Conservation (phyloP, 148 eudicot genomes). For the Rhododendron williamsianum region DNA sequence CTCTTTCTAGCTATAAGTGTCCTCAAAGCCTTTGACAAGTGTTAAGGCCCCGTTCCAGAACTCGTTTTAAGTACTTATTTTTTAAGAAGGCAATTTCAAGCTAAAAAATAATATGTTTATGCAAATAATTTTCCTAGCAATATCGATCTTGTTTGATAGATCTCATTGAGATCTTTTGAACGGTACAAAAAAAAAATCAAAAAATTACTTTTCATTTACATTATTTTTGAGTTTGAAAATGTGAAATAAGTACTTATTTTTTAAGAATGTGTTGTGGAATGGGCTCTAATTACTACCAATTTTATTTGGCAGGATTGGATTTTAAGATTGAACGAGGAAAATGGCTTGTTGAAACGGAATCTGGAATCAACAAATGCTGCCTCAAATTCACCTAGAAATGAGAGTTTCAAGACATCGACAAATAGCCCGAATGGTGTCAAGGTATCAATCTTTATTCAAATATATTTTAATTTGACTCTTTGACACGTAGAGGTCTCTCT, state of each 20-base stretch:
- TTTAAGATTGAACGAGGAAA: conserved; percentile 61
- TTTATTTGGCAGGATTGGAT: conserved; percentile 57
- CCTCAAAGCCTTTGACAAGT: background rate
- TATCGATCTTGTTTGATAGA: too few species aligned
- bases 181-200: too few species aligned
- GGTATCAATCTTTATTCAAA: conserved; percentile 31
- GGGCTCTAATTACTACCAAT: background rate
- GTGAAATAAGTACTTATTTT: too few species aligned
- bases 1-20: background rate
- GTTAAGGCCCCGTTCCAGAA: background rate
- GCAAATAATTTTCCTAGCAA: too few species aligned
- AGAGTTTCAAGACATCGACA: conserved; percentile 35
- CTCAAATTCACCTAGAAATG: conserved; percentile 46
- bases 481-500: background rate
- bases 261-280: too few species aligned
- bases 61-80: too few species aligned
- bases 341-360: conserved; percentile 62
- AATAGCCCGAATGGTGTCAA: conserved; percentile 36
- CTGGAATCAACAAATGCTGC: conserved; percentile 46
- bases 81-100: too few species aligned
- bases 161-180: too few species aligned
- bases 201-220: too few species aligned
- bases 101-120: too few species aligned
- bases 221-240: too few species aligned
- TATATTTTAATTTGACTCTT: background rate